Evolutionary conservation across 805 yeast genomes (phyloP).

Genomic region (Sporopachydermia lactativora): DNA sequence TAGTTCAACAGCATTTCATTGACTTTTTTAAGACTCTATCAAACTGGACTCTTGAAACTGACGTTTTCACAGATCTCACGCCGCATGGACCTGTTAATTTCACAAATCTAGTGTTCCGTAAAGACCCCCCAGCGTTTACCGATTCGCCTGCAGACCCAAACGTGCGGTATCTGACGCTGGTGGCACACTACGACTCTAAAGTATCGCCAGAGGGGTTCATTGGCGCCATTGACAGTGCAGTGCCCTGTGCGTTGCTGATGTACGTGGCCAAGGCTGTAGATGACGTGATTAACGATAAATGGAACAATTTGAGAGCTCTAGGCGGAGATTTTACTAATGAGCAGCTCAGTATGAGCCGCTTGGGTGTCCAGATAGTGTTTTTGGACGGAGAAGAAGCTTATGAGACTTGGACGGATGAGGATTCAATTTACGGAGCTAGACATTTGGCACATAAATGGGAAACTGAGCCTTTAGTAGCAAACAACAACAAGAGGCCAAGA

Average conservation of each 20-base stretch:
- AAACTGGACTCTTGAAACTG: conserved; percentile 17
- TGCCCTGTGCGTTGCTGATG: conserved; percentile 37
- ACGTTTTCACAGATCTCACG: conserved; percentile 19
- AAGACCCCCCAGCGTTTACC: conserved; percentile 12
- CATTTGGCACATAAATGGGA: conserved; percentile 30
- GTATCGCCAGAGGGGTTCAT: conserved; percentile 36
- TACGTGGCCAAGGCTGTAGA: conserved; percentile 24
- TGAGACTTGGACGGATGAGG: conserved; percentile 34
- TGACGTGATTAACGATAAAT: conserved; percentile 11
- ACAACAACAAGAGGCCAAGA: conserved; percentile 8
- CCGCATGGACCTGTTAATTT: conserved; percentile 25
- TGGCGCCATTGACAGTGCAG: conserved; percentile 49
- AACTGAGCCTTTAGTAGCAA: conserved; percentile 9
- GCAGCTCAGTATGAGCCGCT: conserved; percentile 1
- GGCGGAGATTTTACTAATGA: conserved; percentile 1
- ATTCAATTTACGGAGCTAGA: conserved; percentile 43
- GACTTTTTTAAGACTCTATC: conserved; percentile 19
- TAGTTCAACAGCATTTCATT: conserved; percentile 24
- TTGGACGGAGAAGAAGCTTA: conserved; percentile 54
- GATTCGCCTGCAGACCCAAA: conserved; percentile 7
- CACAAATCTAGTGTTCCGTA: conserved; percentile 24
- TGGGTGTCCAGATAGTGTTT: conserved; percentile 34
- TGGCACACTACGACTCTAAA: conserved; percentile 45
- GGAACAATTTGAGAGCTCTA: conserved; percentile 10
- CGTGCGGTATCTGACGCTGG: conserved; percentile 23